phyloP scores from a whole-genome alignment of 306 rosid species.

The Quillaja saponaria region DNA sequence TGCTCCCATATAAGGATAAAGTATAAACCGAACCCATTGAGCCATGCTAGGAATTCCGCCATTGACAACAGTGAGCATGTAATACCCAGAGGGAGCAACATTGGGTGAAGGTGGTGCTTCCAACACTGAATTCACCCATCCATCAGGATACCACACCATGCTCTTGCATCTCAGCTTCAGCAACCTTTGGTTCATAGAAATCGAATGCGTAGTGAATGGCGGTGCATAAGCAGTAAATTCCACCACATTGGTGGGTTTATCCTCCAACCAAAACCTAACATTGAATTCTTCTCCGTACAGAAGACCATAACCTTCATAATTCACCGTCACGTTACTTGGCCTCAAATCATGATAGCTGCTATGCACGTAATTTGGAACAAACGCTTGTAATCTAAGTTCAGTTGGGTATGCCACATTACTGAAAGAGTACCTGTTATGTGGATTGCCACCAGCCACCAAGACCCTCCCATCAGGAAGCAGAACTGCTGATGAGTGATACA shows the following conservation, averaged over 20 bases:
- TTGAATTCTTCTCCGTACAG: slow-evolving; percentile 54
- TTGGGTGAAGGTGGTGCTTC: slow-evolving; percentile 66
- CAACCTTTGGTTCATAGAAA: slow-evolving; percentile 80
- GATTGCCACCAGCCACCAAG: slow-evolving; percentile 67
- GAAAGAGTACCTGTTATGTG: slow-evolving; percentile 51
- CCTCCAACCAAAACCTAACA: slow-evolving; percentile 43
- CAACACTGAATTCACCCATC: slow-evolving; percentile 46
- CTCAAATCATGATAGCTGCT: slow-evolving; percentile 40
- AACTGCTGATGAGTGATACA: slow-evolving; percentile 77
- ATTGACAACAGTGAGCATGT: slow-evolving; percentile 65
- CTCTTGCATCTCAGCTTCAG: slow-evolving; percentile 54
- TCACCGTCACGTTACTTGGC: slow-evolving; percentile 55
- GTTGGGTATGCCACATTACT: slow-evolving; percentile 62
- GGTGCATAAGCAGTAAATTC: slow-evolving; percentile 62
- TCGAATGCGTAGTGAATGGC: slow-evolving; percentile 71
- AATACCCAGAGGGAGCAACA: slow-evolving; percentile 72
- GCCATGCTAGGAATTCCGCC: slow-evolving; percentile 69
- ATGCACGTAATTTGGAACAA: slow-evolving; percentile 61
- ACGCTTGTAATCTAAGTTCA: slow-evolving; percentile 78
- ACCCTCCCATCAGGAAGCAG: slow-evolving; percentile 81
- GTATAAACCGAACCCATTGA: slow-evolving; percentile 58
- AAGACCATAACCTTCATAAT: slow-evolving; percentile 24
- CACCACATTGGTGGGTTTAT: slow-evolving; percentile 31
- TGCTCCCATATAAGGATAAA: no score
- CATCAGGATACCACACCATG: slow-evolving; percentile 15